A percentile compares a stretch with the other conserved stretches of the same genome.
These are phyloP conservation scores for Rubia tinctorum DNA, from an alignment of 305 asterid genomes.

Conservation along the genomic window DNA sequence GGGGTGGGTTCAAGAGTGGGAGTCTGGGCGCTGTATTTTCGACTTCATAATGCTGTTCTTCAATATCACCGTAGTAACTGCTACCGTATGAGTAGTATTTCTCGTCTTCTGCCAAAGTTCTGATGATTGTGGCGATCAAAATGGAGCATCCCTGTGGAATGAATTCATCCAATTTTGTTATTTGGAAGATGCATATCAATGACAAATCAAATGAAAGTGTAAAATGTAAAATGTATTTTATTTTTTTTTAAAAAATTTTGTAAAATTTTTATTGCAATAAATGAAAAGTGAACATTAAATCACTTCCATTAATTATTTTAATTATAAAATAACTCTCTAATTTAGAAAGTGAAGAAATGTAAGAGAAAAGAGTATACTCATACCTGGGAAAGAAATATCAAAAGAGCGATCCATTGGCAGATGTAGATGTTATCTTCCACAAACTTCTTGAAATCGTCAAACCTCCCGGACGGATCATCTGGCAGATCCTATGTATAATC, in stretches of 20 bases:
- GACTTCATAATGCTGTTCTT: conserved; percentile 19
- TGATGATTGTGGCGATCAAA: conserved; percentile 43
- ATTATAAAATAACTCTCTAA: too few species aligned
- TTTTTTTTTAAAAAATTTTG: too few species aligned
- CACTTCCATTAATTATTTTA: too few species aligned
- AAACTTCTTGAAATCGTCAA: conserved; percentile 41
- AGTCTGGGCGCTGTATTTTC: conserved; percentile 7
- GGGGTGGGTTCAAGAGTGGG: conserved; percentile 29
- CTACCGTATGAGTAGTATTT: conserved; percentile 11
- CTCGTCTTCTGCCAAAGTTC: conserved; percentile 25
- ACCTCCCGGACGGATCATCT: conserved; percentile 35
- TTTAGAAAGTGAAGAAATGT: too few species aligned
- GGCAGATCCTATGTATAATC: conserved; percentile 35
- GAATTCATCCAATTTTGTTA: not conserved
- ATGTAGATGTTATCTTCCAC: conserved; percentile 28
- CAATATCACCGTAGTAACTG: conserved; percentile 7
- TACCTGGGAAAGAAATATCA: conserved; percentile 47
- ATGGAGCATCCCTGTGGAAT: conserved; percentile 45
- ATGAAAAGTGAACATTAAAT: too few species aligned
- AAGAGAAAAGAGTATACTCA: not conserved
- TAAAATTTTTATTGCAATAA: too few species aligned
- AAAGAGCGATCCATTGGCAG: conserved; percentile 36
- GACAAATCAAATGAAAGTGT: too few species aligned
- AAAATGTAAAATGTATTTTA: too few species aligned
- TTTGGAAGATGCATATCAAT: too few species aligned